Evolutionary conservation across 2,329 filamentous ascomycete genomes (phyloP), one percentile per base, ranked within the genome.

Genomic region (Trichoderma asperellum): DNA sequence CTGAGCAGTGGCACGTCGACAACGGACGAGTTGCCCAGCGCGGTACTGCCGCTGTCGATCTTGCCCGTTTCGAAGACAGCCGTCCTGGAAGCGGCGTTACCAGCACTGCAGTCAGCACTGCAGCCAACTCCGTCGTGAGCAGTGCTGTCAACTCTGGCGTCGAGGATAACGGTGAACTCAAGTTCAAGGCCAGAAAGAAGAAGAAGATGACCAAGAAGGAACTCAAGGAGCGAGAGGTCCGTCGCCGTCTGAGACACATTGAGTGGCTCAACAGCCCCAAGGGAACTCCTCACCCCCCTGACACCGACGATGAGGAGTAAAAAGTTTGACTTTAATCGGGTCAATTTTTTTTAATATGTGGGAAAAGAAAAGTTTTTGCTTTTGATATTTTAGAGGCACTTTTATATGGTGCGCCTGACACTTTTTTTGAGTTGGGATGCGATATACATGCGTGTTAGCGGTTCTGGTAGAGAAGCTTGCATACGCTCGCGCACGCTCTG

Each of bases 131-230:
- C 3, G 87, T 85, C 55, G 86, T 85, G 63, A 84, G 83, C 60
- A 86, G 84, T 72, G 85, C 87, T 2, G 90, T 89, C 70, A 95
- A 94, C 83, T 92, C 88, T 63, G 94, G 93, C n/a, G 88, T 86
- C 0, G 95, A 98, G 81, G 94, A 96, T 75, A 89, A 89, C 70
- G 85, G 76, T 80, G 91, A 80, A 71, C 88, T 99, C 86, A 95
- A 96, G 84, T 99, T 99, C 89, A 89, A 87, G 80, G 86, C 92
- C 11, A 89, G 87, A 81, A 96, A 94, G 87, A 97, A 97, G 93
- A 97, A 95, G 89, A 99, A 99, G 92, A 88, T 96, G 88, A 99
- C 96, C 69, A 93, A 96, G 85, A 94, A 94, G 82, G 94, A 99
- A 81, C 75, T 94, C 79, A 99, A 99, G 88, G 96, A 99, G 80